These are phyloP conservation scores for Asterophora lycoperdoides DNA, from an alignment of 768 basidiomycete species.

Conservation along the genomic window DNA sequence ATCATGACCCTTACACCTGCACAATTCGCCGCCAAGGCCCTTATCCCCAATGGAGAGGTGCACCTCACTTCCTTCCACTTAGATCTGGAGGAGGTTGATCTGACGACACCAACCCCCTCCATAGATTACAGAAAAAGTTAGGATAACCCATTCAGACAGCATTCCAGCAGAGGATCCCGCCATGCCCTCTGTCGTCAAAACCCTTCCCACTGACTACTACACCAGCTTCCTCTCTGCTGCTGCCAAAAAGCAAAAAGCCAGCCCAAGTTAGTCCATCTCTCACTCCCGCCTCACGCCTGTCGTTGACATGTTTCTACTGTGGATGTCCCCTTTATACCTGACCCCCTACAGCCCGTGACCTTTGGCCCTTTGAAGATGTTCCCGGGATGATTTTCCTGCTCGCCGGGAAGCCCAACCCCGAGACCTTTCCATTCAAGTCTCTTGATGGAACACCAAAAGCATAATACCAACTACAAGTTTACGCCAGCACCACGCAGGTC, in stretches of 20 bases:
- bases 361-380: constrained; percentile 69
- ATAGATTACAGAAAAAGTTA: background rate
- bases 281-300: background rate
- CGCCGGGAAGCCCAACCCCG: constrained; percentile 86
- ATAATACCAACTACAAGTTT: constrained; percentile 62
- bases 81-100: background rate
- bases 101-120: background rate
- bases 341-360: constrained; percentile 45
- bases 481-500: constrained; percentile 40
- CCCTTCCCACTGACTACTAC: constrained; percentile 53
- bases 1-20: constrained; percentile 1
- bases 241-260: constrained; percentile 60
- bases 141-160: constrained; percentile 4
- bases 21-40: background rate
- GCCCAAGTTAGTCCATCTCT: constrained; percentile 45
- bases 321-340: too few species aligned
- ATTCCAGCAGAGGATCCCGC: background rate
- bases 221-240: constrained; percentile 51
- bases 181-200: constrained; percentile 17
- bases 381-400: constrained; percentile 78
- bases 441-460: constrained; percentile 42
- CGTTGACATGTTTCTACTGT: background rate
- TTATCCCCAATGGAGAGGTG: constrained; percentile 10
- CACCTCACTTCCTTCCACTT: background rate
- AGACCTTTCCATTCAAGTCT: constrained; percentile 84